Evolutionary conservation across 1,284 basidiomycete genomes (phyloP), one percentile per base, ranked within the genome.

Genomic region (Sanghuangporus baumii): DNA sequence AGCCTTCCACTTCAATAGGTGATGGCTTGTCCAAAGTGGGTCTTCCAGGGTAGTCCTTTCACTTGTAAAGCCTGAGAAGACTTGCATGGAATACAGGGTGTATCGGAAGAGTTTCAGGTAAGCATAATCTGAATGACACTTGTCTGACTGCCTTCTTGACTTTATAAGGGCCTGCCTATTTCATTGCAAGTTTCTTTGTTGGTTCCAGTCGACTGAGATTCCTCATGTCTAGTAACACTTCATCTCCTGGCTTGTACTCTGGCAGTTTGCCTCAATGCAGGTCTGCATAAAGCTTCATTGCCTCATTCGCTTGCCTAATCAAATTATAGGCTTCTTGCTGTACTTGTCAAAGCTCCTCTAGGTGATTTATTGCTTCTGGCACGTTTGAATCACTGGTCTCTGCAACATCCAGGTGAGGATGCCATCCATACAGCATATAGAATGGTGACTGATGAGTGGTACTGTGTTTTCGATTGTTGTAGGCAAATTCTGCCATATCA

Each of bases 401-500:
- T 3, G 0, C 20, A 16, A 51, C 12, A 9, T 51, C 48, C 2
- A 26, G n/a, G n/a, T 20, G n/a, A 1, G 48, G 26, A 6, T 51
- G n/a, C 26, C 14, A 31, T 51, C 26, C 7, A 26, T 51, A 51
- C 26, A 51, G 20, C 5, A 5, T 51, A 14, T 26, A 31, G 20
- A 51, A 51, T 51, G 48, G 48, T 46, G 43, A 46, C 20, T 46
- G 43, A 46, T 18, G 11, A 20, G 11, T 46, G 0, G 43, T 18
- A 2, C 12, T 14, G 16, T 46, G n/a, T 12, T 46, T 12, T 8
- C 43, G 0, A 67, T 62, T 48, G 34, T 66, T 7, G 31, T 67
- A 67, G 3, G 62, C 55, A 47, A 70, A 71, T 55, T 71, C 67
- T n/a, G 69, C 67, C 12, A 72, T 26, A 0, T 72, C 68, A 0